A percentile compares a stretch with the other conserved stretches of the same genome.
Conservation (phyloP, 768 basidiomycete species). For the Trametes cubensis region DNA sequence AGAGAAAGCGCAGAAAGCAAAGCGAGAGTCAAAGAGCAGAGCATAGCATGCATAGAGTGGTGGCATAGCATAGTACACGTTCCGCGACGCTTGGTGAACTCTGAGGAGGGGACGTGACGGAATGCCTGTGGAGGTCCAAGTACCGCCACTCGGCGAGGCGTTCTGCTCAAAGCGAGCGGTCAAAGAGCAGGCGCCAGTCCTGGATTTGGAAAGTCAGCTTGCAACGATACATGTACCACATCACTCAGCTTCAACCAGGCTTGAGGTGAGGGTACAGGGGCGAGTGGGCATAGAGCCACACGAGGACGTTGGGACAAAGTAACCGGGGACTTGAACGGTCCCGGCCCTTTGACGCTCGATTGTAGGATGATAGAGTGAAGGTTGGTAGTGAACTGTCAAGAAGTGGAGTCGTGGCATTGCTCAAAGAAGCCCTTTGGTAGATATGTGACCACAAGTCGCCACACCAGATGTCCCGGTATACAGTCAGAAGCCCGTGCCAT, state of each 20-base stretch:
- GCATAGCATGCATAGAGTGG: not conserved
- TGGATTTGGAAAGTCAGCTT: not conserved
- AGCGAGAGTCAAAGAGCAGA: constrained; percentile 5
- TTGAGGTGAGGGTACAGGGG: not conserved
- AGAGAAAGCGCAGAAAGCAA: constrained; percentile 2
- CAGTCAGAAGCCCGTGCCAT: no score
- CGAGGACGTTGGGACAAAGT: not conserved
- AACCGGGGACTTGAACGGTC: not conserved
- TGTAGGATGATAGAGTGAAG: not conserved
- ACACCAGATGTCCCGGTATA: no score
- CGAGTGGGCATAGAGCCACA: no score
- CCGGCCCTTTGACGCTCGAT: not conserved
- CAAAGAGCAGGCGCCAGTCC: constrained; percentile 3
- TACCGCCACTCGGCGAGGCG: not conserved
- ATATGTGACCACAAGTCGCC: no score
- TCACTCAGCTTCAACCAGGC: not conserved
- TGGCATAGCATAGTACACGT: not conserved
- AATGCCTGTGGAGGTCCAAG: not conserved
- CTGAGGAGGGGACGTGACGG: not conserved
- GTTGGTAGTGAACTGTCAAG: not conserved
- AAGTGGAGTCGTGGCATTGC: not conserved
- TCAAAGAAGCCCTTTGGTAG: not conserved
- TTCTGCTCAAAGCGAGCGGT: not conserved
- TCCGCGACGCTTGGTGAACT: not conserved
- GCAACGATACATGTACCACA: not conserved